A percentile compares a stretch with the other conserved stretches of the same genome.
phyloP scores from a whole-genome alignment of 768 basidiomycete genomes.

The Boletus rubescentipes region DNA sequence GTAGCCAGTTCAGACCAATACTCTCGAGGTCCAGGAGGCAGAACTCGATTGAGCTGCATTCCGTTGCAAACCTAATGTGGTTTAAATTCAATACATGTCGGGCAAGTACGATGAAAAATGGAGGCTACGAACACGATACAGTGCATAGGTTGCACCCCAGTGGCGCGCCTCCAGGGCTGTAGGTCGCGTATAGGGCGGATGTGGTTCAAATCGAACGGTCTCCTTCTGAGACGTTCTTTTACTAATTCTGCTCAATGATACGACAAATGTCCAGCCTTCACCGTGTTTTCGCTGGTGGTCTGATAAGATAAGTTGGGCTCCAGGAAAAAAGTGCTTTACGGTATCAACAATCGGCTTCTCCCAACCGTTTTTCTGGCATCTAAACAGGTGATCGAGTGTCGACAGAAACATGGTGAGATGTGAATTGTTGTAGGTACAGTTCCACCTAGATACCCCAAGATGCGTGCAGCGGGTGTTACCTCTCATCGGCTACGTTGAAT shows the following conservation, averaged over 20 bases:
- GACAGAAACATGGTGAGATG: neutral
- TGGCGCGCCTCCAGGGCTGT: slow-evolving; percentile 85
- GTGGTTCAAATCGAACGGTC: slow-evolving; percentile 68
- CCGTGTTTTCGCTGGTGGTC: slow-evolving; percentile 43
- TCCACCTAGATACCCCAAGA: neutral
- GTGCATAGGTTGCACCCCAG: slow-evolving; percentile 85
- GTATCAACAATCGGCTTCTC: slow-evolving; percentile 80
- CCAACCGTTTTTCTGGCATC: slow-evolving; percentile 90
- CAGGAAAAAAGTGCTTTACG: slow-evolving; percentile 38
- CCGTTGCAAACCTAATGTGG: slow-evolving; percentile 66
- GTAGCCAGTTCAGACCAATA: slow-evolving; percentile 80
- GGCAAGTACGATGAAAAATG: neutral
- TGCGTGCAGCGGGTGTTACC: neutral
- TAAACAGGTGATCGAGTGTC: slow-evolving; percentile 24
- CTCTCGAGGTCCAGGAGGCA: slow-evolving; percentile 82
- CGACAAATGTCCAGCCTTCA: slow-evolving; percentile 60
- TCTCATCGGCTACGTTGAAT: neutral
- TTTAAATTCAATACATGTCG: slow-evolving; percentile 7
- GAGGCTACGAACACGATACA: slow-evolving; percentile 72
- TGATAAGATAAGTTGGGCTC: slow-evolving; percentile 5
- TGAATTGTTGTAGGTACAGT: neutral
- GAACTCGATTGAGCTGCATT: slow-evolving; percentile 67
- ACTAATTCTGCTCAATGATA: slow-evolving; percentile 65
- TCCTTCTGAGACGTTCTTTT: slow-evolving; percentile 72
- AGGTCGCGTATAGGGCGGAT: slow-evolving; percentile 63